These are phyloP conservation scores for Lecanoromycetidae sp. DNA, from an alignment of 2,329 filamentous ascomycete species.

Conservation along the genomic window DNA sequence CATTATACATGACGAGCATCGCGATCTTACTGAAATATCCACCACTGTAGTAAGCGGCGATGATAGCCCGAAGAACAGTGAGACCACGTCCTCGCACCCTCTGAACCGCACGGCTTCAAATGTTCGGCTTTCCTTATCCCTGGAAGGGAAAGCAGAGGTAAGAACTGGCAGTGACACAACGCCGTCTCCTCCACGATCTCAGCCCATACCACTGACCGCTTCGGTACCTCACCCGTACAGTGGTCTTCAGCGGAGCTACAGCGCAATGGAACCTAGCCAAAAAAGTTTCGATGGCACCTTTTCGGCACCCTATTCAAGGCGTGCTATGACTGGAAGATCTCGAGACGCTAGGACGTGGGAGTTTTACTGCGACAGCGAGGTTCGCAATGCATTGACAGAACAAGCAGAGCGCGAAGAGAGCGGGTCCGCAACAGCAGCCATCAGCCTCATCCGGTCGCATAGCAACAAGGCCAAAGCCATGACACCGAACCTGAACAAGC, in stretches of 20 bases:
- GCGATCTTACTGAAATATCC: not conserved
- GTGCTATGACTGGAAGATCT: conserved; percentile 50
- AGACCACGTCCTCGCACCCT: not conserved
- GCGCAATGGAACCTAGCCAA: conserved; percentile 49
- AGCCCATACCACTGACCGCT: conserved; percentile 33
- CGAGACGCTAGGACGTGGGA: conserved; percentile 85
- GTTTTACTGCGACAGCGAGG: conserved; percentile 72
- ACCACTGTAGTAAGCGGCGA: no score
- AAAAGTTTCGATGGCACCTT: not conserved
- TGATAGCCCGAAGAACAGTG: no score
- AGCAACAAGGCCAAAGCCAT: conserved; percentile 41
- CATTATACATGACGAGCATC: conserved; percentile 11
- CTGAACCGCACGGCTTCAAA: conserved; percentile 11
- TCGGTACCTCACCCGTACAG: conserved; percentile 37
- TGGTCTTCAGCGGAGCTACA: conserved; percentile 58
- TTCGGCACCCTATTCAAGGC: conserved; percentile 15
- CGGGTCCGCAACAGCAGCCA: conserved; percentile 68
- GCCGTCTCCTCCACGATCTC: conserved; percentile 51
- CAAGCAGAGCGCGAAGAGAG: conserved; percentile 69
- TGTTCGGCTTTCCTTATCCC: conserved; percentile 69
- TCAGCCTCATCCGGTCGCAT: conserved; percentile 65
- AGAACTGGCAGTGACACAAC: conserved; percentile 56
- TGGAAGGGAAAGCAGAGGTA: conserved; percentile 84
- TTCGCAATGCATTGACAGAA: conserved; percentile 64
- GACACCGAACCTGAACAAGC: conserved; percentile 48